Evolutionary conservation across 1,284 basidiomycete genomes (phyloP), one percentile per base, ranked within the genome.

Genomic region (Fistulinella staudtii): DNA sequence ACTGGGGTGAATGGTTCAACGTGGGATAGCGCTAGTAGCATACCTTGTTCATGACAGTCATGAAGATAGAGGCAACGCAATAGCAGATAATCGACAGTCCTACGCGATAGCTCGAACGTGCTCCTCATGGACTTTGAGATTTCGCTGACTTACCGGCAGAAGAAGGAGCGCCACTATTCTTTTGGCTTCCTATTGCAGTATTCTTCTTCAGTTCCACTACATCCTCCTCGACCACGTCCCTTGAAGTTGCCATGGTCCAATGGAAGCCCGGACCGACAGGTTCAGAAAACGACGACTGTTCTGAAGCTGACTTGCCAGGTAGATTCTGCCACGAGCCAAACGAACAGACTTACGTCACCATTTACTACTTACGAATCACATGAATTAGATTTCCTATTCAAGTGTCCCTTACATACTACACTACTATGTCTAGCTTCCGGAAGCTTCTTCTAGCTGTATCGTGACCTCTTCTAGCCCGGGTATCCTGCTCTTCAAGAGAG

Each of bases 1-100:
- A 20, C 25, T 21, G 14, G 43, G 3, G 37, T 46, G 39, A 49
- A 37, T 24, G 34, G 44, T 47, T 23, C 49, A 37, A 35, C 28
- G 20, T 17, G 15, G 18, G 40, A 33, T 5, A 29, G 18, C 28
- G 23, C 8, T n/a, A 28, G 21, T 18, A 28, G 20, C 74, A 36
- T 51, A 92, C 93, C 77, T 99, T 98, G 76, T 98, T 98, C 50
- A 97, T 82, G 37, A 99, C 80, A 0, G 96, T 99, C 96, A 99
- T 99, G 45, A 93, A 74, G 58, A 99, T 97, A 31, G 91, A 94
- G 3, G 95, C 92, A 22, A 87, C 56, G 64, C 96, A 99, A 68
- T 99, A 99, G 60, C 86, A 90, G 47, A 89, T 52, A 52, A 98
- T 88, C 24, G 94, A 84, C 8, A 87, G 73, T 27, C 85, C 83